phyloP scores from a whole-genome alignment of 805 yeast species.

The Saccharomycopsis olivae region DNA sequence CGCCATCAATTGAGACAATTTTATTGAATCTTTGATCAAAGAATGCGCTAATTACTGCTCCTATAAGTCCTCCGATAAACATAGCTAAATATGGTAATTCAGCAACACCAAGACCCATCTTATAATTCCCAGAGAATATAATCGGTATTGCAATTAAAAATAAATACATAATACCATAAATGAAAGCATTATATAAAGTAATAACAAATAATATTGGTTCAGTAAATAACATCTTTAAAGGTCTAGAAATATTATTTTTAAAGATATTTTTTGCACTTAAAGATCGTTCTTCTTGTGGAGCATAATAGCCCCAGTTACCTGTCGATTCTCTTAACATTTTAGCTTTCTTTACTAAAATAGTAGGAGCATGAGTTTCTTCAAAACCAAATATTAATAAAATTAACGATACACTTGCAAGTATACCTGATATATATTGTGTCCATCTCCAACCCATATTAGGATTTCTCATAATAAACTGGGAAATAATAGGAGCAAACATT shows the following conservation, averaged over 20 bases:
- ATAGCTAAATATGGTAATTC: conserved; percentile 29
- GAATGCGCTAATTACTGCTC: conserved; percentile 31
- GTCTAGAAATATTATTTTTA: conserved; percentile 37
- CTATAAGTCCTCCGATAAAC: conserved; percentile 29
- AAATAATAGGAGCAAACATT: conserved; percentile 36
- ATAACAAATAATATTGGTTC: conserved; percentile 33
- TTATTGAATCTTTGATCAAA: conserved; percentile 32
- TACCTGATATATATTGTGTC: conserved; percentile 42
- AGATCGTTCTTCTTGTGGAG: conserved; percentile 46
- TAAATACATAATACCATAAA: conserved; percentile 37
- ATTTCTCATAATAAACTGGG: conserved; percentile 36
- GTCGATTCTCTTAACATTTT: conserved; percentile 37
- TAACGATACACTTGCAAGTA: too few species aligned
- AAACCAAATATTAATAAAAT: conserved; percentile 28
- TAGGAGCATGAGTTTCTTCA: conserved; percentile 49
- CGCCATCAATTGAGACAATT: conserved; percentile 33
- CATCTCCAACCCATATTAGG: conserved; percentile 41
- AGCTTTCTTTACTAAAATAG: conserved; percentile 38
- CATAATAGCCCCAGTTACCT: conserved; percentile 45
- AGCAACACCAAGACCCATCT: conserved; percentile 26
- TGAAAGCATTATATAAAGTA: conserved; percentile 37
- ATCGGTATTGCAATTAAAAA: conserved; percentile 35
- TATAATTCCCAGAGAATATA: conserved; percentile 24
- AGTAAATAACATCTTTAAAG: conserved; percentile 38
- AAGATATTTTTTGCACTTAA: conserved; percentile 31